Conservation (phyloP, 176 grass and related monocot species). For the Thalia dealbata region DNA sequence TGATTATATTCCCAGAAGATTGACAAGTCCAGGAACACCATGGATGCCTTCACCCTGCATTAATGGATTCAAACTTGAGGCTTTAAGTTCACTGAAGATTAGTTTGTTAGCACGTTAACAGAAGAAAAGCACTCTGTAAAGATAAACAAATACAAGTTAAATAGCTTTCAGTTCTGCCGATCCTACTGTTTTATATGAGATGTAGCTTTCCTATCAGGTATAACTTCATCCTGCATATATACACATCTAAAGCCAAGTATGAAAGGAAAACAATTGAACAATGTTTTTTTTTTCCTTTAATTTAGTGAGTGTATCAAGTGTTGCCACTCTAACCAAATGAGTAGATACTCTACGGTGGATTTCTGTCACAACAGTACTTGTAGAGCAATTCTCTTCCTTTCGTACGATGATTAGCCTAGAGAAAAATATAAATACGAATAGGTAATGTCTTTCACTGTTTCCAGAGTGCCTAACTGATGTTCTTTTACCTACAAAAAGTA, state of each 20-base stretch:
- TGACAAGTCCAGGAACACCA: constrained; percentile 63
- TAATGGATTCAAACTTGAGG: neutral
- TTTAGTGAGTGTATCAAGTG: too few species aligned
- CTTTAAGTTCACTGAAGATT: neutral
- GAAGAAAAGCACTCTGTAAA: too few species aligned
- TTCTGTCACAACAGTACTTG: constrained; percentile 61
- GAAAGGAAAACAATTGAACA: too few species aligned
- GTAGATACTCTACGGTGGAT: constrained; percentile 65
- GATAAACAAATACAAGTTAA: too few species aligned
- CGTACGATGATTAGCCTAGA: constrained; percentile 69
- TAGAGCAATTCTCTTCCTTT: constrained; percentile 88
- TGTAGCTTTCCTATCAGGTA: too few species aligned
- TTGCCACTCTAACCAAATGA: constrained; percentile 72
- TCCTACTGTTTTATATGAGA: too few species aligned
- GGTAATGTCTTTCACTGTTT: too few species aligned
- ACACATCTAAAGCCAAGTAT: too few species aligned
- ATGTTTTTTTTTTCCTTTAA: too few species aligned
- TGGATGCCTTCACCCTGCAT: constrained; percentile 68
- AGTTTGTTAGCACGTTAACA: neutral
- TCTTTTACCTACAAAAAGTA: neutral
- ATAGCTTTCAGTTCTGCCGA: too few species aligned
- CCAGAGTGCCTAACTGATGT: neutral
- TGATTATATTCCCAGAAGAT: constrained; percentile 90
- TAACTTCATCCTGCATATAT: too few species aligned
- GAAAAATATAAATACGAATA: neutral